phyloP scores from a whole-genome alignment of 106 monocot genomes.

The Acorus calamus region DNA sequence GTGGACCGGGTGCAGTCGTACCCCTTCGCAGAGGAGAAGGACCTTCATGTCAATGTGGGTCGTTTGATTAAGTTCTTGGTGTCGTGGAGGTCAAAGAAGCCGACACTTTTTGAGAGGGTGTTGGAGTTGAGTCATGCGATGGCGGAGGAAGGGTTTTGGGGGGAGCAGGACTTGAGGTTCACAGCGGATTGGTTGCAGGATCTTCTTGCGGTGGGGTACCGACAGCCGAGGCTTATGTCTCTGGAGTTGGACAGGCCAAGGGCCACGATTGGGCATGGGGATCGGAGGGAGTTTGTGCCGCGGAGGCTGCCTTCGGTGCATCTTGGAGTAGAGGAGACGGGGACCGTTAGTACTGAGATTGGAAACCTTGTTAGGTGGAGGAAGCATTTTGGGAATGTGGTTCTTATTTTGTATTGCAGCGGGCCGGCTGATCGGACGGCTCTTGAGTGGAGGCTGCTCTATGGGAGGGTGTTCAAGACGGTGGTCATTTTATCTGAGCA shows the following conservation, averaged over 20 bases:
- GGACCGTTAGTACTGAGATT: conserved; percentile 73
- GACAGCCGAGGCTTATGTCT: conserved; percentile 85
- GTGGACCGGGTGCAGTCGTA: conserved; percentile 45
- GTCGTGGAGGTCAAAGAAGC: conserved; percentile 70
- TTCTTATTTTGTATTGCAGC: conserved; percentile 64
- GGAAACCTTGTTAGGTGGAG: conserved; percentile 96
- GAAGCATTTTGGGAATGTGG: conserved; percentile 89
- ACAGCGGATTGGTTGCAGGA: conserved; percentile 91
- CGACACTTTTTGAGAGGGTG: conserved; percentile 67
- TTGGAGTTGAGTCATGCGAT: conserved; percentile 75
- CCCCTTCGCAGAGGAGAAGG: conserved; percentile 91
- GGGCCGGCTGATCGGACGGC: conserved; percentile 62
- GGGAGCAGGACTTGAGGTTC: conserved; percentile 64
- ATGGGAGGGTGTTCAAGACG: conserved; percentile 95
- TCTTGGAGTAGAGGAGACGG: conserved; percentile 81
- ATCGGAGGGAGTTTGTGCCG: conserved; percentile 68
- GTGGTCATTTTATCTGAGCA: conserved; percentile 73
- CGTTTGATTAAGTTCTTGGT: conserved; percentile 75
- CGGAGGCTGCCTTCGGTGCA: conserved; percentile 86
- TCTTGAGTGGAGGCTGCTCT: conserved; percentile 94
- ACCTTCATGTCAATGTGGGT: conserved; percentile 90
- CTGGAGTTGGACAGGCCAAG: conserved; percentile 74
- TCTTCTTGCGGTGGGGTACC: conserved; percentile 69
- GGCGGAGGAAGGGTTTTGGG: conserved; percentile 96
- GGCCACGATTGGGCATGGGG: conserved; percentile 82